A percentile compares a stretch with the other conserved stretches of the same genome.
phyloP scores from a whole-genome alignment of 164 flowering plant species.

The Echeveria elegans region DNA sequence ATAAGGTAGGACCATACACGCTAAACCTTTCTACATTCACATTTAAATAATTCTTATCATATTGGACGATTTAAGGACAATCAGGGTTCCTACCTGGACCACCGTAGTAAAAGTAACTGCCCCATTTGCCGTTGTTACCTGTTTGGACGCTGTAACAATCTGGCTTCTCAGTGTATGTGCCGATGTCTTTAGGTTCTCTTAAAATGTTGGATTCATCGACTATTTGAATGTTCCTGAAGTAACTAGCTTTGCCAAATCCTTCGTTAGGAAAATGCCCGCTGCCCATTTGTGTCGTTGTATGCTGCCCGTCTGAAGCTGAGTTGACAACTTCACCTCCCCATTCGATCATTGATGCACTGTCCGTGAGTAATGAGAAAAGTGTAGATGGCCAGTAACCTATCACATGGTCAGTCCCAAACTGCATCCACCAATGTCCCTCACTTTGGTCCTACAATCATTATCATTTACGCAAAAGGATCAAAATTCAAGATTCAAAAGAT shows the following conservation, averaged over 20 bases:
- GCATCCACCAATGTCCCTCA: constrained; percentile 7
- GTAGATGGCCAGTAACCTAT: constrained; percentile 4
- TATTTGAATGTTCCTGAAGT: constrained; percentile 4
- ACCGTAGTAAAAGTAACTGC: constrained; percentile 5
- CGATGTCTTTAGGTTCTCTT: not conserved
- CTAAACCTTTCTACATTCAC: constrained; percentile 1
- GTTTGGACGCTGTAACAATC: constrained; percentile 5
- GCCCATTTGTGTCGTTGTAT: constrained; percentile 8
- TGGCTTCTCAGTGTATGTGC: not conserved
- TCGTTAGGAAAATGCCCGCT: constrained; percentile 6
- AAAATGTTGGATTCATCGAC: constrained; percentile 1
- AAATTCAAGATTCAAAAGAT: not conserved
- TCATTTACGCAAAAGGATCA: not conserved
- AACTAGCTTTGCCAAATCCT: constrained; percentile 2
- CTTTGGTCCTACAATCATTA: not conserved
- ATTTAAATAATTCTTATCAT: not conserved
- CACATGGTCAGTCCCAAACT: constrained; percentile 5
- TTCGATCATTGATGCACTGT: constrained; percentile 9
- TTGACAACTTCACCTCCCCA: constrained; percentile 8
- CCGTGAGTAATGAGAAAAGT: not conserved
- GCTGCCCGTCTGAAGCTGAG: constrained; percentile 6
- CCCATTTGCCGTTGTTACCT: constrained; percentile 7
- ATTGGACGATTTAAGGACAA: not conserved
- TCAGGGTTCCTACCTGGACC: constrained; percentile 8
- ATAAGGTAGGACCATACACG: constrained; percentile 7